Evolutionary conservation across 2,329 filamentous ascomycete genomes (phyloP), one percentile per base, ranked within the genome.

Genomic region (Chaetomiaceae sp.): DNA sequence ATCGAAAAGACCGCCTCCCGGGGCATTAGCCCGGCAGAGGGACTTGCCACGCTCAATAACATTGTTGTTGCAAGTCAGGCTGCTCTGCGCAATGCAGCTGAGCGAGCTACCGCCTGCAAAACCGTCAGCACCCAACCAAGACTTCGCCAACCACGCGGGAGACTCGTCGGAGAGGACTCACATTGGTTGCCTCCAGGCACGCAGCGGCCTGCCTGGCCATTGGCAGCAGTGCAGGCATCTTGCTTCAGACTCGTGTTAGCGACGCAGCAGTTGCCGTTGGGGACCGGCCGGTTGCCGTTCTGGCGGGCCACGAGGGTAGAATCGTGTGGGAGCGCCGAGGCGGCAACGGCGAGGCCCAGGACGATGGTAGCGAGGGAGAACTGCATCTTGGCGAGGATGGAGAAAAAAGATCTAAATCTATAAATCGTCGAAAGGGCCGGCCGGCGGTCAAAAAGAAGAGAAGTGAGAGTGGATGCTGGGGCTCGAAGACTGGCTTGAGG

Each of bases 171-270:
- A 13, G 11, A 4, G 9, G 5, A 59, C 67, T 58, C 54, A 70
- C 68, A 71, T 54, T 64, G 62, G 59, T 69, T 67, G 16, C 62
- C 63, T n/a, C 61, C 66, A 27, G 69, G 68, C 2, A 71, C 66
- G 55, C 69, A 70, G 32, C 64, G 64, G 18, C 69, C 69, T 8
- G 53, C 36, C 56, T 65, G 56, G 51, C 68, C 68, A 56, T 67
- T 67, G 50, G 64, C 61, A 20, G 51, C 46, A 3, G 42, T 61
- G 65, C 69, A 71, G 46, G 66, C 56, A 56, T 71, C 69, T 58
- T 71, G 65, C 66, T 71, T 71, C 38, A 70, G 55, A 54, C 55
- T 66, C 4, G 62, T 67, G 55, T 65, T 65, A 55, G 65, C 62
- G 14, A 69, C 62, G 57, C 69, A 71, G 65, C 69, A 71, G 30